A percentile compares a stretch with the other conserved stretches of the same genome.
Evolutionary conservation across 2,329 filamentous ascomycete genomes (phyloP).

Genomic region (Hirsutella rhossiliensis): DNA sequence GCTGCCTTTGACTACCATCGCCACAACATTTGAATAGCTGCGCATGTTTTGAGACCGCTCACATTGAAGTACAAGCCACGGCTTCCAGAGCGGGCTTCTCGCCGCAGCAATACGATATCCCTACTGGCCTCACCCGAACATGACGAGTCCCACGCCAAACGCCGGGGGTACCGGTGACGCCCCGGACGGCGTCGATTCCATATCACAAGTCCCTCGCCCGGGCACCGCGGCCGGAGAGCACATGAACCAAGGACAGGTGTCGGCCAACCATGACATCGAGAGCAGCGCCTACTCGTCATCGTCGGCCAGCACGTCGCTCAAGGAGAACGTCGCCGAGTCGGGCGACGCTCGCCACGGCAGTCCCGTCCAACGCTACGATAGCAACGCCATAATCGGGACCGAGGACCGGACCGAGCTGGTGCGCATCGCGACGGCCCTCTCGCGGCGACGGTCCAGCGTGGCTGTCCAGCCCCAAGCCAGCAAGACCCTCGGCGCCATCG

Average conservation of each 20-base stretch:
- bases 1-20: too few species aligned
- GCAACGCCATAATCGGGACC: conserved; percentile 14
- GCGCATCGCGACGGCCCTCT: conserved; percentile 26
- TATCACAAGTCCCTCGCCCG: too few species aligned
- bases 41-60: too few species aligned
- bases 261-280: background rate
- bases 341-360: background rate
- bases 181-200: too few species aligned
- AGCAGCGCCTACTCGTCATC: background rate
- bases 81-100: too few species aligned
- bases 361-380: background rate
- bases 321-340: background rate
- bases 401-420: conserved; percentile 23
- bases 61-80: too few species aligned
- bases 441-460: conserved; percentile 17
- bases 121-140: too few species aligned
- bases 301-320: background rate
- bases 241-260: background rate
- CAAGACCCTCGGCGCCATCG: conserved; percentile 9
- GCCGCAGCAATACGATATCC: too few species aligned
- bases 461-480: conserved; percentile 5
- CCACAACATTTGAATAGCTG: too few species aligned
- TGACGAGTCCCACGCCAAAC: too few species aligned
- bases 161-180: too few species aligned
- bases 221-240: background rate